These are phyloP conservation scores for Zanthoxylum bungeanum DNA, from an alignment of 345 rosid genomes.

Conservation along the genomic window DNA sequence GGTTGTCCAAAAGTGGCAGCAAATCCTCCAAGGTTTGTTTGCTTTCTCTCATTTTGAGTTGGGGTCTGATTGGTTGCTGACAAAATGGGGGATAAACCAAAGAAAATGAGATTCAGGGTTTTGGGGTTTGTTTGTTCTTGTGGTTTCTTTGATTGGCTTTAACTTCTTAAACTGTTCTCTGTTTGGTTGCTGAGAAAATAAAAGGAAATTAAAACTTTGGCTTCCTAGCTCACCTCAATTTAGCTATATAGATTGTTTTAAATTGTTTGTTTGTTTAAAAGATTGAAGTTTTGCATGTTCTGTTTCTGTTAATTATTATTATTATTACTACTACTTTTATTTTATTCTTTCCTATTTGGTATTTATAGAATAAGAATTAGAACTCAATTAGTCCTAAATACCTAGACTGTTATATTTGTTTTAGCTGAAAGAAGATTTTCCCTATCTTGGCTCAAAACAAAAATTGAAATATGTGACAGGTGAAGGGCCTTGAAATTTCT, in stretches of 20 bases:
- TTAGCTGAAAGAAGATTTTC: conserved; percentile 16
- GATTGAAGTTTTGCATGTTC: background rate
- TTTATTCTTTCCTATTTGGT: background rate
- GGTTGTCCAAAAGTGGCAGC: conserved; percentile 62
- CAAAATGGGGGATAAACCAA: background rate
- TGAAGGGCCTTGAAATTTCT: too few species aligned
- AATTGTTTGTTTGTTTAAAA: background rate
- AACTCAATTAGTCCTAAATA: background rate
- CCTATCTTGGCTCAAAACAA: background rate
- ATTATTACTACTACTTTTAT: too few species aligned
- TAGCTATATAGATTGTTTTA: background rate
- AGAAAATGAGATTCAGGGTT: background rate
- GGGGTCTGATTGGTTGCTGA: background rate
- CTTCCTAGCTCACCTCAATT: background rate
- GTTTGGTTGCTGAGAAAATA: conserved; percentile 15
- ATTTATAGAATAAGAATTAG: background rate
- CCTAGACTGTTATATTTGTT: background rate
- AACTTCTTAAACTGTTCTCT: conserved; percentile 6
- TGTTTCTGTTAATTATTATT: background rate
- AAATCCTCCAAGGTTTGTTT: conserved; percentile 84
- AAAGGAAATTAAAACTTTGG: conserved; percentile 15
- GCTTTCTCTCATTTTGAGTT: conserved; percentile 14
- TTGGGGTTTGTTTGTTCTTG: background rate
- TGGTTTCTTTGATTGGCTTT: background rate
- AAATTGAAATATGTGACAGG: too few species aligned